A percentile compares a stretch with the other conserved stretches of the same genome.
phyloP scores from a whole-genome alignment of 2,329 filamentous ascomycete species.

The Ophiostoma piceae region DNA sequence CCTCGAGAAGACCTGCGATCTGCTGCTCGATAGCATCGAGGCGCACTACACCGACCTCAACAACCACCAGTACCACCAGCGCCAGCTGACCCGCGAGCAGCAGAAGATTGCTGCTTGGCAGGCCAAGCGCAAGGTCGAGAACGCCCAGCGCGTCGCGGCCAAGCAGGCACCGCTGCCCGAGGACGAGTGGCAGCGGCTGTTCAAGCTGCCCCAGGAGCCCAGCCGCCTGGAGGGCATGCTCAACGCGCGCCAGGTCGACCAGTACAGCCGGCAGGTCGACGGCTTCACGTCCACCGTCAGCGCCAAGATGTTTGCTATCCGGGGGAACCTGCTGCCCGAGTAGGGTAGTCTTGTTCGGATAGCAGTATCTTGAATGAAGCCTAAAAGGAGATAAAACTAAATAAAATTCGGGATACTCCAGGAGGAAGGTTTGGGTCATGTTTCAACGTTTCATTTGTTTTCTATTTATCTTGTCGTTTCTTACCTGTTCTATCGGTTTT shows the following conservation, averaged over 20 bases:
- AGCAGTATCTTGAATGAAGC: not conserved
- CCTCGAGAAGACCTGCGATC: slow-evolving; percentile 96
- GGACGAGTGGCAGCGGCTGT: slow-evolving; percentile 96
- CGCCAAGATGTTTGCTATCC: slow-evolving; percentile 96
- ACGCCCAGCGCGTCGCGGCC: slow-evolving; percentile 72
- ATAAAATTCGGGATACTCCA: slow-evolving; percentile 17
- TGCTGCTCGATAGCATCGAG: slow-evolving; percentile 94
- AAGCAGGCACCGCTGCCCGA: slow-evolving; percentile 88
- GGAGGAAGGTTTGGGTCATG: slow-evolving; percentile 12
- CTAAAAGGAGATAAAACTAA: slow-evolving; percentile 3
- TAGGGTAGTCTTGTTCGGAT: slow-evolving; percentile 27
- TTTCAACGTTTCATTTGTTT: slow-evolving; percentile 10
- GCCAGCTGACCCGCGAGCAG: slow-evolving; percentile 89
- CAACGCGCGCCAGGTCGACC: slow-evolving; percentile 92
- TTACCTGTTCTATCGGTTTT: not conserved
- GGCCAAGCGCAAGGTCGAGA: slow-evolving; percentile 93
- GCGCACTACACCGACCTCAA: slow-evolving; percentile 97
- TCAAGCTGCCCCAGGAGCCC: slow-evolving; percentile 95
- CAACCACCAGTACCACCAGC: slow-evolving; percentile 96
- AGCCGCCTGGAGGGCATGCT: slow-evolving; percentile 89
- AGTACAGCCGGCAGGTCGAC: slow-evolving; percentile 96
- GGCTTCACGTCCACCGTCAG: slow-evolving; percentile 88
- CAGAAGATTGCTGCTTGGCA: slow-evolving; percentile 96
- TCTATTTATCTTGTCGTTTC: slow-evolving; percentile 14
- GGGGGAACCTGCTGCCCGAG: slow-evolving; percentile 61